Evolutionary conservation across 2,329 filamentous ascomycete species (phyloP).

Genomic region (Aspergillus neoniger): DNA sequence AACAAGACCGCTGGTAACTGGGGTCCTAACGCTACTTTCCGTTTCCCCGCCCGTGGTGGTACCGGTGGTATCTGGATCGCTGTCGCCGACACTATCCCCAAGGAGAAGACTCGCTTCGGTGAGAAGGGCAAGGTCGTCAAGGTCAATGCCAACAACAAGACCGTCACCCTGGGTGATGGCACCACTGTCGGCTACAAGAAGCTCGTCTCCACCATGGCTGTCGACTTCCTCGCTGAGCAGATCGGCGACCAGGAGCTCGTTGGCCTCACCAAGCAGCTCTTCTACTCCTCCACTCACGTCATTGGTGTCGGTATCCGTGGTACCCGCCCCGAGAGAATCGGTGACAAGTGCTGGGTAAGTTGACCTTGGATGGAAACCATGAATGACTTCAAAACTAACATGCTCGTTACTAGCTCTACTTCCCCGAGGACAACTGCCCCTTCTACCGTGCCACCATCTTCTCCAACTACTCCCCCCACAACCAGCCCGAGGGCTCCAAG

Average conservation of each 20-base stretch:
- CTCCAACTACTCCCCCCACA: slow-evolving; percentile 99
- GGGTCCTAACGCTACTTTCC: slow-evolving; percentile 98
- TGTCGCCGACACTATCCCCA: slow-evolving; percentile 87
- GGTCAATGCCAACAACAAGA: slow-evolving; percentile 83
- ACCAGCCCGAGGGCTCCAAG: slow-evolving; percentile 80
- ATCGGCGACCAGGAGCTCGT: slow-evolving; percentile 88
- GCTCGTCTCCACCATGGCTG: slow-evolving; percentile 93
- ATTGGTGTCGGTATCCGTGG: slow-evolving; percentile 95
- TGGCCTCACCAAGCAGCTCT: slow-evolving; percentile 82
- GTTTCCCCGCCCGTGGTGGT: slow-evolving; percentile 91
- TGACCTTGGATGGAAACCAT: not conserved
- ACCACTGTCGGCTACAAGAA: slow-evolving; percentile 88
- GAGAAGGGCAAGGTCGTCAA: slow-evolving; percentile 80
- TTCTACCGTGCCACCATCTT: slow-evolving; percentile 99
- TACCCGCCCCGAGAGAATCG: slow-evolving; percentile 87
- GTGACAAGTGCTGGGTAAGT: slow-evolving; percentile 96
- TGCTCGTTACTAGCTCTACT: slow-evolving; percentile 70
- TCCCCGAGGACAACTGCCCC: slow-evolving; percentile 97
- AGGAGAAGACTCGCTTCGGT: slow-evolving; percentile 89
- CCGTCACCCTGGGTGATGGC: slow-evolving; percentile 78
- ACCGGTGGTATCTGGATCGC: slow-evolving; percentile 99
- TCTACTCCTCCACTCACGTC: slow-evolving; percentile 96
- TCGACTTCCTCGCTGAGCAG: slow-evolving; percentile 81
- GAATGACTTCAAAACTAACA: not conserved
- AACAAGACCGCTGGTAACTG: slow-evolving; percentile 96